Evolutionary conservation across 2,329 filamentous ascomycete genomes (phyloP).

Genomic region (Metarhizium album): DNA sequence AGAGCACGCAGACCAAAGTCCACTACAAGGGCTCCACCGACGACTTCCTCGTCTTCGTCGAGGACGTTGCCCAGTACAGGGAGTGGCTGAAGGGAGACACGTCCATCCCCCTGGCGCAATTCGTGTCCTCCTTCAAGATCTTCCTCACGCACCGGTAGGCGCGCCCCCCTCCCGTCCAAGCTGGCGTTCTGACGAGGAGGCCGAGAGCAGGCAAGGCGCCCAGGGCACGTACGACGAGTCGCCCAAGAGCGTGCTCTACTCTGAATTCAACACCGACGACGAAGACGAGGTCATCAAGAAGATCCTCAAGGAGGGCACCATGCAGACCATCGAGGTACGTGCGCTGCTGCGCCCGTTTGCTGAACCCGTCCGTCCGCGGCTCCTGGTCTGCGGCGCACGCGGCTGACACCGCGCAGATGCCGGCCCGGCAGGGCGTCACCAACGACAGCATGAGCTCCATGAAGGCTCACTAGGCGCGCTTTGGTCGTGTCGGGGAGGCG

Average conservation of each 20-base stretch:
- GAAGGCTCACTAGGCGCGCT: constrained; percentile 25
- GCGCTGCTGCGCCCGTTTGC: neutral
- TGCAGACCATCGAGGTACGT: constrained; percentile 50
- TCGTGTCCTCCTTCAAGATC: constrained; percentile 80
- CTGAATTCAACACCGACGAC: constrained; percentile 73
- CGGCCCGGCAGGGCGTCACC: constrained; percentile 39
- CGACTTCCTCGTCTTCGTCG: constrained; percentile 50
- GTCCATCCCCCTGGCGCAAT: constrained; percentile 68
- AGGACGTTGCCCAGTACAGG: constrained; percentile 52
- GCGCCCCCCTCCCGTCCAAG: neutral
- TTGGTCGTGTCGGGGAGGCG: neutral
- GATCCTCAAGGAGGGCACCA: constrained; percentile 67
- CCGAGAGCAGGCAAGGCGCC: constrained; percentile 72
- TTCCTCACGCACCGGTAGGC: constrained; percentile 83
- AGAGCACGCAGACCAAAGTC: constrained; percentile 62
- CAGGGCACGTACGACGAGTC: constrained; percentile 72
- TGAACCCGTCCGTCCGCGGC: neutral
- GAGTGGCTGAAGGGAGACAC: constrained; percentile 71
- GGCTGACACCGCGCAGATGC: constrained; percentile 28
- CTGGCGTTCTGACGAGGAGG: neutral
- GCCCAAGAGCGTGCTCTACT: constrained; percentile 63
- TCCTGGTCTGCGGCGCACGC: neutral
- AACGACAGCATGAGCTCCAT: constrained; percentile 41
- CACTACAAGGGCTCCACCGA: constrained; percentile 67
- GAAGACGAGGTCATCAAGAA: constrained; percentile 72